These are phyloP conservation scores for Candida tunisiensis DNA, from an alignment of 1,139 yeast genomes.

Conservation along the genomic window DNA sequence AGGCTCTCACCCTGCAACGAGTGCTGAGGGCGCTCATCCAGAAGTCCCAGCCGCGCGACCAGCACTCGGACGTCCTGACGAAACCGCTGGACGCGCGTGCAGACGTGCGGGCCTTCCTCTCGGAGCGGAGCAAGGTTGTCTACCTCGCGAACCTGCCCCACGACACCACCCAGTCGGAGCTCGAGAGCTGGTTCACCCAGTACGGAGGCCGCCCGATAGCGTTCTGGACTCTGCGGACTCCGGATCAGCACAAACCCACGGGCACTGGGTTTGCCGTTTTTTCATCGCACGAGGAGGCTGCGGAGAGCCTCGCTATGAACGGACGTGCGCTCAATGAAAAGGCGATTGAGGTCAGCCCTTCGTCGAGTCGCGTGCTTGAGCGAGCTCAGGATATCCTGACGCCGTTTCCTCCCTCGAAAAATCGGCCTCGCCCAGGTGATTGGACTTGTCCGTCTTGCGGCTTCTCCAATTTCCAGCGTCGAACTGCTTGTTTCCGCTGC, in stretches of 20 bases:
- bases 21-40: constrained; percentile 34
- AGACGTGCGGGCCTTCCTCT: constrained; percentile 50
- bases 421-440: constrained; percentile 91
- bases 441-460: constrained; percentile 98
- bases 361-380: constrained; percentile 61
- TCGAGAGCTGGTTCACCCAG: constrained; percentile 84
- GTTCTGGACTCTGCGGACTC: constrained; percentile 66
- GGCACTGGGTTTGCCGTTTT: constrained; percentile 77
- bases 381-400: constrained; percentile 66
- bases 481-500: constrained; percentile 90
- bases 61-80: constrained; percentile 39
- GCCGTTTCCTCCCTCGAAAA: constrained; percentile 78
- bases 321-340: constrained; percentile 65
- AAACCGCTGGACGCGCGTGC: constrained; percentile 60
- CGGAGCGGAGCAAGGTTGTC: constrained; percentile 64
- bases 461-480: constrained; percentile 82
- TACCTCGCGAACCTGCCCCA: constrained; percentile 62
- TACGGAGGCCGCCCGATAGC: constrained; percentile 78
- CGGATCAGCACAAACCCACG: constrained; percentile 30
- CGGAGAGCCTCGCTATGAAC: constrained; percentile 58
- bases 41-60: constrained; percentile 36
- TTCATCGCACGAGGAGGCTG: constrained; percentile 72
- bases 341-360: constrained; percentile 74
- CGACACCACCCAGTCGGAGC: constrained; percentile 81
- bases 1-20: constrained; percentile 24